phyloP scores from a whole-genome alignment of 306 rosid species.

The Comarum palustre region DNA sequence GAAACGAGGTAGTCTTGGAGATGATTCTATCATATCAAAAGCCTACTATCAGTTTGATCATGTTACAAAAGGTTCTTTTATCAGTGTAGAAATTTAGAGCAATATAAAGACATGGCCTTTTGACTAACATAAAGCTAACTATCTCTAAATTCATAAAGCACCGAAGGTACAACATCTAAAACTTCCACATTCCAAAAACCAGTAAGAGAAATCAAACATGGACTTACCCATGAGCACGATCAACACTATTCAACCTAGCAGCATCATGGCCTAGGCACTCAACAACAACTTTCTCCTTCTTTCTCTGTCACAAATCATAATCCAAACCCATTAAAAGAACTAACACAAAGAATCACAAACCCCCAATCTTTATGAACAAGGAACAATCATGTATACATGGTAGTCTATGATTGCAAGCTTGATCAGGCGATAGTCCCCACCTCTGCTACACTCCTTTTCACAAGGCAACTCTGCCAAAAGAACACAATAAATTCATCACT shows the following conservation, averaged over 20 bases:
- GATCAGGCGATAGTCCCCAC: constrained; percentile 90
- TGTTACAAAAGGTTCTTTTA: neutral
- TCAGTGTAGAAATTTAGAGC: too few relatives aligned
- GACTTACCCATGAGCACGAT: constrained; percentile 83
- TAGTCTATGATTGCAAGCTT: constrained; percentile 84
- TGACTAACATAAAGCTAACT: neutral
- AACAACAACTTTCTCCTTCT: constrained; percentile 59
- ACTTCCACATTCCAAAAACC: neutral
- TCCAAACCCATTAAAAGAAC: neutral
- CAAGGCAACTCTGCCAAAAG: constrained; percentile 68
- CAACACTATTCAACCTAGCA: constrained; percentile 65
- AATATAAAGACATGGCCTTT: neutral
- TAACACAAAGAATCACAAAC: neutral
- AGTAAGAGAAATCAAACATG: constrained; percentile 20
- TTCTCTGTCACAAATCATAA: constrained; percentile 46
- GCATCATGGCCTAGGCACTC: constrained; percentile 97
- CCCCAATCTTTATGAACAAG: neutral
- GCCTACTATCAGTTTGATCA: neutral
- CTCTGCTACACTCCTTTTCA: constrained; percentile 97
- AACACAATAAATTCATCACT: constrained; percentile 7
- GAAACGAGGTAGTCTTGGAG: neutral
- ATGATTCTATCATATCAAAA: neutral
- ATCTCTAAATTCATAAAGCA: neutral
- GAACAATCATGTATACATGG: constrained; percentile 43
- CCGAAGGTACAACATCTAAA: neutral